Percentiles rank a stretch among this genome's conserved stretches.
These are phyloP conservation scores for Raffaelea ambrosiae DNA, from an alignment of 2,329 filamentous ascomycete genomes.

Conservation along the genomic window DNA sequence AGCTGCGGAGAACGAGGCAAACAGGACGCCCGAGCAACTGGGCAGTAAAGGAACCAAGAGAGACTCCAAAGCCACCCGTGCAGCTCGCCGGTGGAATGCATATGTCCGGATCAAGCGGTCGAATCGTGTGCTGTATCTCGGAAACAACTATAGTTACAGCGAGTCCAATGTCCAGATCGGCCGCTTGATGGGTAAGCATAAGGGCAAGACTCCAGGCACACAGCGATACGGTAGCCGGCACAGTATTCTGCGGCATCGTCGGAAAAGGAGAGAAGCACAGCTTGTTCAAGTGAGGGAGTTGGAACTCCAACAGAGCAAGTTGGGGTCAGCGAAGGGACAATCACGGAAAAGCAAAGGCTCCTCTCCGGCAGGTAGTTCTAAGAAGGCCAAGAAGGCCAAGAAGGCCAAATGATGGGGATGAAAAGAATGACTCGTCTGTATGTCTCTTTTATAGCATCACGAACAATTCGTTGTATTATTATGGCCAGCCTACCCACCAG, in stretches of 20 bases:
- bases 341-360: too few relatives aligned
- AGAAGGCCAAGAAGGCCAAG: constrained; percentile 2
- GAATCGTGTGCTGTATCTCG: constrained; percentile 13
- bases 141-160: constrained; percentile 44
- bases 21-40: not conserved
- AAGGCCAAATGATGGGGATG: constrained; percentile 1
- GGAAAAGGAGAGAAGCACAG: constrained; percentile 9
- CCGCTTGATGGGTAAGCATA: constrained; percentile 40
- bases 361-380: too few relatives aligned
- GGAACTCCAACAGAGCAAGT: too few relatives aligned
- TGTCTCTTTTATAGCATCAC: too few relatives aligned
- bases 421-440: not conserved
- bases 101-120: constrained; percentile 13
- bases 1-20: not conserved
- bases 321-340: too few relatives aligned
- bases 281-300: constrained; percentile 8
- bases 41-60: not conserved
- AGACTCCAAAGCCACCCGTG: constrained; percentile 4
- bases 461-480: constrained; percentile 32
- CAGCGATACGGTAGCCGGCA: constrained; percentile 37
- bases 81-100: constrained; percentile 14
- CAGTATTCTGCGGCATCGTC: constrained; percentile 31
- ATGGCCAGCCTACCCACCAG: too few relatives aligned
- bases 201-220: constrained; percentile 39
- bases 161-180: constrained; percentile 54